phyloP scores from a whole-genome alignment of 352 stramenopile species.

The Peronospora belbahrii region DNA sequence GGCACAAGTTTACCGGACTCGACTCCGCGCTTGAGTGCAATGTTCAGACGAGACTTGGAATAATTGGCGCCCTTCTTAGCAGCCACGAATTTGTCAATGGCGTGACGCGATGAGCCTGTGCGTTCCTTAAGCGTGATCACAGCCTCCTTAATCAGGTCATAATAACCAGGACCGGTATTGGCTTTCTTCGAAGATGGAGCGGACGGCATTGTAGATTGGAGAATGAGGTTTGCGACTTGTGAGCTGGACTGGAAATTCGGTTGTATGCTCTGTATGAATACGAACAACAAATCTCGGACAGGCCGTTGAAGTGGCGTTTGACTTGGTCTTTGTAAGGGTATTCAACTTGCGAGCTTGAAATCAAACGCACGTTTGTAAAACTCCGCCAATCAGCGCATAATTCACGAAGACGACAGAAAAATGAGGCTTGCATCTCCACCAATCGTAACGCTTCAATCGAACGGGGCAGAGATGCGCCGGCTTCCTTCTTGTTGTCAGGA shows the following conservation, averaged over 20 bases:
- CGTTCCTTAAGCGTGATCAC: slow-evolving; percentile 89
- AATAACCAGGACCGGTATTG: slow-evolving; percentile 69
- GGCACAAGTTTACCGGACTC: slow-evolving; percentile 85
- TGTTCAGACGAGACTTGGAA: slow-evolving; percentile 77
- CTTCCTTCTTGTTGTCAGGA: slow-evolving; percentile 26
- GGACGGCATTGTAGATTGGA: slow-evolving; percentile 30
- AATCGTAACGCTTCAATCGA: slow-evolving; percentile 12
- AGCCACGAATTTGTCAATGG: slow-evolving; percentile 92
- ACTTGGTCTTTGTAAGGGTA: slow-evolving; percentile 19
- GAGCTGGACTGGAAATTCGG: slow-evolving; percentile 31
- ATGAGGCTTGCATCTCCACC: slow-evolving; percentile 7
- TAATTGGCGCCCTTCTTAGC: slow-evolving; percentile 77
- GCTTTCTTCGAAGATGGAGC: slow-evolving; percentile 52
- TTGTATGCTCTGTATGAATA: slow-evolving; percentile 19
- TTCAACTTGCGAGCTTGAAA: slow-evolving; percentile 13
- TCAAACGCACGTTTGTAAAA: slow-evolving; percentile 15
- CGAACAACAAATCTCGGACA: slow-evolving; percentile 21
- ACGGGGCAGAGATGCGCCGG: slow-evolving; percentile 4
- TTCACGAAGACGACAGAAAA: slow-evolving; percentile 31
- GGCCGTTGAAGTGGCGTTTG: slow-evolving; percentile 15
- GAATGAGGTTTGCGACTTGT: slow-evolving; percentile 6
- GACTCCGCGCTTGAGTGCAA: slow-evolving; percentile 88
- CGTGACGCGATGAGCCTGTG: slow-evolving; percentile 84
- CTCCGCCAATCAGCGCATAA: slow-evolving; percentile 35
- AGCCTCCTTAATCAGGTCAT: slow-evolving; percentile 90